These are phyloP conservation scores for Samsoniella hepiali DNA, from an alignment of 2,329 filamentous ascomycete genomes.

Conservation along the genomic window DNA sequence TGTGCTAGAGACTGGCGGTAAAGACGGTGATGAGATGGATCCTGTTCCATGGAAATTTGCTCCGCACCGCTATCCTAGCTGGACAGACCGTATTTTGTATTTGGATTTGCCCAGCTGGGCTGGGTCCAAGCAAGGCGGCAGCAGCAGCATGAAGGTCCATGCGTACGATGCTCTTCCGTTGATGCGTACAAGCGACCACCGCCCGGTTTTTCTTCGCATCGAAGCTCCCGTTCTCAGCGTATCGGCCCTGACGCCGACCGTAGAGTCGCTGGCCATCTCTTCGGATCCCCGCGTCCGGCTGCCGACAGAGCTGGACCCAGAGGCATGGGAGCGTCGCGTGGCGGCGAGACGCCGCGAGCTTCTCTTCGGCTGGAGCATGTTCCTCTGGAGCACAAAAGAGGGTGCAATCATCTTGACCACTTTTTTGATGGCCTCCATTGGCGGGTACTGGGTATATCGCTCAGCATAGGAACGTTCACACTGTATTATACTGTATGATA, in stretches of 20 bases:
- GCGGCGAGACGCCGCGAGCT: conserved; percentile 45
- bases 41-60: conserved; percentile 67
- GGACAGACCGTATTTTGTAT: conserved; percentile 90
- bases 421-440: conserved; percentile 39
- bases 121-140: conserved; percentile 25
- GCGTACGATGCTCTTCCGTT: conserved; percentile 75
- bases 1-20: conserved; percentile 31
- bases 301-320: conserved; percentile 51
- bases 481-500: neutral
- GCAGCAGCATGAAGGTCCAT: conserved; percentile 45
- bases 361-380: conserved; percentile 52
- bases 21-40: conserved; percentile 34
- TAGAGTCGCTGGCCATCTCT: conserved; percentile 24
- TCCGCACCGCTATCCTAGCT: conserved; percentile 79
- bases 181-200: conserved; percentile 81
- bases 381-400: conserved; percentile 52
- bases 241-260: conserved; percentile 37
- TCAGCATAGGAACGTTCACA: conserved; percentile 1
- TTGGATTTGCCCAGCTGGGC: conserved; percentile 59
- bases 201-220: conserved; percentile 72
- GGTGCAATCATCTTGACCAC: conserved; percentile 46
- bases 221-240: conserved; percentile 58
- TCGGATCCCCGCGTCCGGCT: conserved; percentile 44
- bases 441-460: conserved; percentile 44
- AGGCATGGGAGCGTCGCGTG: conserved; percentile 51